Evolutionary conservation across 2,329 filamentous ascomycete species (phyloP).

Genomic region (Pyrenophora tritici-repentis): DNA sequence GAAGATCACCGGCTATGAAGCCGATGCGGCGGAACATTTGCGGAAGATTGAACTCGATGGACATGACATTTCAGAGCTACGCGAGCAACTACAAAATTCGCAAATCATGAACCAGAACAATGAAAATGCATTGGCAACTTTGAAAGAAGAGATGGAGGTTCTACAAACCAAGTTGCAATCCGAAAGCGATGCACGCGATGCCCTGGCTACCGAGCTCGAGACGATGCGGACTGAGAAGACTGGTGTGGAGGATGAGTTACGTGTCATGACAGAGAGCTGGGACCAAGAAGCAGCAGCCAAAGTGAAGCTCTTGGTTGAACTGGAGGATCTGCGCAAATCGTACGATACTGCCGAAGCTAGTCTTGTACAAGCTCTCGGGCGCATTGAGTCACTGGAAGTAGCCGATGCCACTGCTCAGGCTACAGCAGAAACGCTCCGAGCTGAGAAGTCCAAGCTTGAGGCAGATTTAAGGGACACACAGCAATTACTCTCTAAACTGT

Average conservation of each 20-base stretch:
- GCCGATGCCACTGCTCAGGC: conserved; percentile 21
- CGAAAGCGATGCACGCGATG: conserved; percentile 20
- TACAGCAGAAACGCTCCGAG: conserved; percentile 25
- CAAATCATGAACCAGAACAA: conserved; percentile 25
- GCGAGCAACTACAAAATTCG: conserved; percentile 30
- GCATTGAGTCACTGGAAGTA: conserved; percentile 25
- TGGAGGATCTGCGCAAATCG: conserved; percentile 24
- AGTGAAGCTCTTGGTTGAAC: conserved; percentile 24
- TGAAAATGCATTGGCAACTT: conserved; percentile 28
- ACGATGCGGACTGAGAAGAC: conserved; percentile 19
- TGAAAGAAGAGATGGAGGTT: conserved; percentile 22
- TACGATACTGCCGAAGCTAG: conserved; percentile 24
- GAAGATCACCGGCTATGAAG: conserved; percentile 28
- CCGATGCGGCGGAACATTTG: conserved; percentile 28
- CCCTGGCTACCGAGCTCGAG: conserved; percentile 31
- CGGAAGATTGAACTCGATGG: conserved; percentile 30
- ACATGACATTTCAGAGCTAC: conserved; percentile 29
- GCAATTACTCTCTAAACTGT: conserved; percentile 24
- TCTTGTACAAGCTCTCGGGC: conserved; percentile 27
- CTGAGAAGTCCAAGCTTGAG: conserved; percentile 28
- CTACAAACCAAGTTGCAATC: conserved; percentile 21
- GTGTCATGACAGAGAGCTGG: conserved; percentile 15
- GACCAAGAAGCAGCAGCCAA: conserved; percentile 19
- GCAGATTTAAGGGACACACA: conserved; percentile 25
- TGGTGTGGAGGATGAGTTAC: conserved; percentile 29